Conservation (phyloP, 805 yeast species). For the Zygoascus ofunaensis region DNA sequence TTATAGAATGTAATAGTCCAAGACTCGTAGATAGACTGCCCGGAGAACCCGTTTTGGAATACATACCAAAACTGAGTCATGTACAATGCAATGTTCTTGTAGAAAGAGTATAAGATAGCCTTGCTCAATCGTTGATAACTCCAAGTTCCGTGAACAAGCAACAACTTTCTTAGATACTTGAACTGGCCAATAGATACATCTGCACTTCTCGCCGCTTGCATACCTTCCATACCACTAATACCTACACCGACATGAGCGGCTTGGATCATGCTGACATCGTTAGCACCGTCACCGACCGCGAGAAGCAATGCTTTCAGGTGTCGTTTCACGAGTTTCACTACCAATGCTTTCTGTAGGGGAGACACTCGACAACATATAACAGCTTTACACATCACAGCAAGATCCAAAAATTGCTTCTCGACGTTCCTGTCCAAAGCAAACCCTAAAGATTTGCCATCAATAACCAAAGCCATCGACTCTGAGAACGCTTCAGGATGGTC, state of each 20-base stretch:
- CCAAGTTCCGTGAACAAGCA: constrained; percentile 96
- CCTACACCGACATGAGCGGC: constrained; percentile 99
- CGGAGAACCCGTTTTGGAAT: constrained; percentile 83
- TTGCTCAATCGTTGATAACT: constrained; percentile 89
- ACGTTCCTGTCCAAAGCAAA: constrained; percentile 76
- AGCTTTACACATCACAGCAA: constrained; percentile 85
- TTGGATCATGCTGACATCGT: constrained; percentile 97
- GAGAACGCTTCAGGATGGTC: constrained; percentile 14
- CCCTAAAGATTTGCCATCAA: constrained; percentile 87
- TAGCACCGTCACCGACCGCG: constrained; percentile 98
- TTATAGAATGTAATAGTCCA: constrained; percentile 97
- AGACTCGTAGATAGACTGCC: constrained; percentile 92
- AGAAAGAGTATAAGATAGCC: constrained; percentile 89
- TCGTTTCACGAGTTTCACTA: constrained; percentile 85
- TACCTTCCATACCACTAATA: constrained; percentile 98
- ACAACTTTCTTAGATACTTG: constrained; percentile 68
- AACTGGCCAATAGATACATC: constrained; percentile 96
- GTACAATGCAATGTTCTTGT: constrained; percentile 89
- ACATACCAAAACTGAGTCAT: constrained; percentile 99
- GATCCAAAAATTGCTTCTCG: constrained; percentile 66
- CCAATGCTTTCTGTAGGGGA: constrained; percentile 93
- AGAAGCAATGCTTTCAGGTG: constrained; percentile 63
- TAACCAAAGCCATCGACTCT: constrained; percentile 74
- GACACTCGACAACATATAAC: constrained; percentile 98
- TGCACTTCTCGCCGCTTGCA: constrained; percentile 98